Evolutionary conservation across 768 basidiomycete genomes (phyloP), one percentile per base, ranked within the genome.

Genomic region (Agrocybe pediades): DNA sequence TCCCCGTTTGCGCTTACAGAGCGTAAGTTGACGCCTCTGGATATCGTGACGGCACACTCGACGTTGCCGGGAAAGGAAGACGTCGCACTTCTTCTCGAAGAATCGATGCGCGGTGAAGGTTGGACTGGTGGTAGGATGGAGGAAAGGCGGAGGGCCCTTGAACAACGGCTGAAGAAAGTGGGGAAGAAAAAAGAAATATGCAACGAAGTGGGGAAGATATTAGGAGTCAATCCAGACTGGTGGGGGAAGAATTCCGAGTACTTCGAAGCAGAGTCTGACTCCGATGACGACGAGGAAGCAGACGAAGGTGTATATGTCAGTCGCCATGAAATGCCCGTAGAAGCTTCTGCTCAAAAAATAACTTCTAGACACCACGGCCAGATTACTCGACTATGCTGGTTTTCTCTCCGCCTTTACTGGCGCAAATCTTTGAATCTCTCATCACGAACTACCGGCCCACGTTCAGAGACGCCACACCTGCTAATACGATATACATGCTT

Each of bases 311-410:
- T 80, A 56, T 74, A 71, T 56, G 73, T 82, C 49, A 61, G 85
- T 83, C 62, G 39, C 39, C 48, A 24, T 46, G 15, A 17, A 15
- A 15, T 26, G 17, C 25, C 45, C 41, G 49, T 42, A 41, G 16
- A 51, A 41, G 41, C 33, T 24, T 55, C 56, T 57, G 55, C 49
- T 64, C 66, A 55, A 49, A 61, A 36, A 11, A 13, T 15, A 50
- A 26, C 30, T 25, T 56, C 24, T 68, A 90, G 85, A 91, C 92
- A 26, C 90, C 90, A 20, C 78, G 80, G 17, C 71, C 79, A 62
- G 87, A 91, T 66, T 93, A 87, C 64, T 81, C 88, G 17, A 84
- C 89, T 41, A 95, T 98, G 90, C 89, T 99, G 43, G 96, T 92
- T 16, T 98, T 95, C 73, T 88, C 93, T 15, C 90, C 92, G 2